Base-by-base conservation (phyloP, 495 filamentous ascomycete species). In the Aspergillus hancockii region DNA sequence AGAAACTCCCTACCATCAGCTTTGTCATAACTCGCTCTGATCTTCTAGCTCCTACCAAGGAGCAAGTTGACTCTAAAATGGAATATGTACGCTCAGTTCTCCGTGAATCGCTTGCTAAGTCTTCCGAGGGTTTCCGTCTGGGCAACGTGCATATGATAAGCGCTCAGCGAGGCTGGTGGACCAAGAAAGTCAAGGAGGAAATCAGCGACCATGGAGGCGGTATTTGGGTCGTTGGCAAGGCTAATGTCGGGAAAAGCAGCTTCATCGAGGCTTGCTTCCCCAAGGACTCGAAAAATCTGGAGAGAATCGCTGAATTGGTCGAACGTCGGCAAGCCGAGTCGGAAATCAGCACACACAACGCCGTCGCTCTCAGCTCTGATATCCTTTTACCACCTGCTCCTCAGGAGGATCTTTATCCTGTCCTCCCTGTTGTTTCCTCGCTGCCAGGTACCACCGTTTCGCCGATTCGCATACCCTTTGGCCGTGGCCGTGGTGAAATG, bases 221-320 rank as follows among this genome's bases (percentile, higher is more conserved):
- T 6, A 83, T 90, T n/a, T 99, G 94, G 94, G 86, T 99, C 79
- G 90, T 98, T 23, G 94, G 95, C n/a, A 96, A 93, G 64, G 91
- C 88, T 52, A 99, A 99, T 67, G 94, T 98, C 25, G 94, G 94
- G 14, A 99, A 99, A 72, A 97, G 92, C 67, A 88, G 86, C 60
- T 86, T 99, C 23, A 91, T 97, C 54, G 85, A 93, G 65, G 80
- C 79, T 9, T 86, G 95, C 18, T 95, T 91, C 64, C 93, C 93
- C 16, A 95, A 96, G 68, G 90, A 90, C 23, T 81, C 85, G 46
- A 83, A 78, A 63, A 75, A 75, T 31, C 55, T 79, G 13, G 75
- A 74, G 50, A 75, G 71, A 40, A 71, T 74, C 57, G 63, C 61
- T 0, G 71, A 78, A 21, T 62, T 73, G 57, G 58, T 76, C 14